Base-by-base conservation (phyloP, 2,329 filamentous ascomycete genomes). In the Bretziella fagacearum region DNA sequence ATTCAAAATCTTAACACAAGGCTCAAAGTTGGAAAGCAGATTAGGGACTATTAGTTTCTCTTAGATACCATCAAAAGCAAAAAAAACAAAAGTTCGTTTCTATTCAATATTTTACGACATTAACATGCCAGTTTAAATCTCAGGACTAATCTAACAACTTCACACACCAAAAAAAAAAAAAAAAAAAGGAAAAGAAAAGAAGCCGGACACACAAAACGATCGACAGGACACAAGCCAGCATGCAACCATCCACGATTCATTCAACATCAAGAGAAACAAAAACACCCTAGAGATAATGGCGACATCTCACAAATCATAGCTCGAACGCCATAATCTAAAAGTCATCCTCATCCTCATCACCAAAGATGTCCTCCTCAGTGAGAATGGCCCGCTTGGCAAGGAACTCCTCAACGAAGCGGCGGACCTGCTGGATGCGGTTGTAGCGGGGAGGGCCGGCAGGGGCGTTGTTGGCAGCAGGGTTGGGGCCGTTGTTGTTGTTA, bases 391-490 rank as follows among this genome's bases (percentile, higher is more conserved):
- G 43, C 25, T 40, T 47, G 15, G n/a, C 20, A 6, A 50, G 40
- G 17, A 44, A 44, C 3, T 47, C 48, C 5, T 47, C 48, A 11
- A 50, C 39, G 25, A 44, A 50, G 18, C 33, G 32, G 25, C 44
- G 44, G 10, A 50, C 48, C 18, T 30, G 32, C 37, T 44, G 44
- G 23, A 50, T 44, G 36, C 48, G 48, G 41, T 49, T 49, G 15
- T 11, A 6, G n/a, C 15, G 18, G 23, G 20, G 32, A 22, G 41
- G 25, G 35, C 23, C 35, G 33, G 30, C 17, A 23, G 46, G 23
- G 15, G 17, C 45, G 17, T 20, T 25, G 26, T 32, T 25, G 27
- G 15, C n/a, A 2, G 11, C 17, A 15, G 23, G 20, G 20, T 32
- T 25, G 17, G 17, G 39, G 6, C 8, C 10, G 7, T 25, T 25